Base-by-base conservation (phyloP, 2,329 filamentous ascomycete species). In the Phoma sp. region DNA sequence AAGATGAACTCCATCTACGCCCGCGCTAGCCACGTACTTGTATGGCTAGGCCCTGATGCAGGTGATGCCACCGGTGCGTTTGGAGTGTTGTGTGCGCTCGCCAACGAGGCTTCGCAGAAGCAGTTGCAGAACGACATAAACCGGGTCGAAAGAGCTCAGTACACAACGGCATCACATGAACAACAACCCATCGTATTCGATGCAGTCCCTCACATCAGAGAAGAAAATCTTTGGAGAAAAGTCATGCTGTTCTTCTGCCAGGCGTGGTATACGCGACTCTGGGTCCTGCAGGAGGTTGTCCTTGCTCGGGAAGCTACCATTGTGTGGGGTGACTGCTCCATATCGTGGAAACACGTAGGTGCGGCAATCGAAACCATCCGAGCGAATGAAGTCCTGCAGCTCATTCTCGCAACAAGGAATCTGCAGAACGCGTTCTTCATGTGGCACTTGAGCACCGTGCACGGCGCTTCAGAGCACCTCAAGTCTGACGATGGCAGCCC, bases 341-440 rank as follows among this genome's bases (percentile, higher is more conserved):
- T 65, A 17, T 41, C 51, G 13, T 67, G 61, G 62, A 22, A 36
- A 1, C 19, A 51, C 10, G 29, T 65, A 13, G 49, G 52, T 5
- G 10, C 24, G 5, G 60, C 55, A n/a, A 47, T 65, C 21, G 40
- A 56, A 6, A 3, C 17, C 6, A 61, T 67, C 10, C 38, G 46
- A 2, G 10, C 35, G 2, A 29, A 55, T 13, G 5, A 38, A 2
- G 10, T 41, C 2, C 27, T 62, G 6, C 15, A 47, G 4, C 43
- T 19, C 1, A 3, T 47, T 3, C 41, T 64, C 12, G 48, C 55
- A n/a, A 45, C 19, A 2, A 39, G 55, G 13, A 40, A 49, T 13
- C n/a, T 63, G 10, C 52, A 62, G 17, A 65, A 67, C 24, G 58
- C 60, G 2, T 57, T 32, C 38, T 32, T 62, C 15, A 65, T 65